Evolutionary conservation across 805 yeast species (phyloP), one percentile per base, ranked within the genome.

Genomic region (Clavispora fructus): DNA sequence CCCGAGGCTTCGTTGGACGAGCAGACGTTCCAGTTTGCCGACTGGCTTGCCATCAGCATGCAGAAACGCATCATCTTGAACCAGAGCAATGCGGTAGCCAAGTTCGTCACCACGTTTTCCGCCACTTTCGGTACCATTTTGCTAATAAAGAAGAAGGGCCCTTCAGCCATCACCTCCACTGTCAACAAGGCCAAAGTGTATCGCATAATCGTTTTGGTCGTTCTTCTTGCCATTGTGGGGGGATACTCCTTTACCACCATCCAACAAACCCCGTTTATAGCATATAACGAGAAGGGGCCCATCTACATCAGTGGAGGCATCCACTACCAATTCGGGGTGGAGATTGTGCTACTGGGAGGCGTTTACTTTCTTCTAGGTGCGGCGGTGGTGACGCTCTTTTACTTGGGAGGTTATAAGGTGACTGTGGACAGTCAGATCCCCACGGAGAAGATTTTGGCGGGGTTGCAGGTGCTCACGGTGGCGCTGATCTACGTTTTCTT

Each of bases 271-370:
- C 89, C 92, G 3, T 79, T 87, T 41, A 51, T 86, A 16, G 81
- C 83, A 1, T 69, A 67, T 45, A 68, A 75, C 55, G 78, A 73
- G 2, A 57, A 78, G 3, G 79, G 78, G 11, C 59, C 82, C 3
- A 75, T 81, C 63, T 74, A 69, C 54, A 74, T 83, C 46, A 76
- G 85, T 47, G 88, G 88, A 12, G 89, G 87, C 4, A 62, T 66
- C 4, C 77, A 75, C 46, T 81, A 80, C 70, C 92, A 85, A 63
- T 80, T 85, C 62, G 92, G 94, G 0, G 64, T 78, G 4, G 95
- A 87, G 58, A 73, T 82, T 4, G 57, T 80, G 5, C 60, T 83
- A 2, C 75, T 84, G 7, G 74, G 78, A 3, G 60, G 56, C 1
- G 67, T 77, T 51, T 87, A 86, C 55, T 51, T 74, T 6, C 53